Base-by-base conservation (phyloP, 805 yeast species). In the Myxozyma nipponensis region DNA sequence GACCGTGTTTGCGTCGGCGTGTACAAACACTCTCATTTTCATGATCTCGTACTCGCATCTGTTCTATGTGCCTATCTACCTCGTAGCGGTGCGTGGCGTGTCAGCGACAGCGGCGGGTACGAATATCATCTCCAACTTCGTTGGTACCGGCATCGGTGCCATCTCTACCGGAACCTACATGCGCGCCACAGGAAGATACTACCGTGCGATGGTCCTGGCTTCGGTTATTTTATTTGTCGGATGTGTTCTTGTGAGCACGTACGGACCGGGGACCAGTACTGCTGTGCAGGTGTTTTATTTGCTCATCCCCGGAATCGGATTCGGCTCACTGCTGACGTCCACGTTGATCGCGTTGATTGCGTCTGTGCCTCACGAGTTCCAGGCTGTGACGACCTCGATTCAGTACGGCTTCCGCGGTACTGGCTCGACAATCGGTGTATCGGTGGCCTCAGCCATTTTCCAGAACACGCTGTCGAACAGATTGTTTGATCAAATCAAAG, bases 341-440 rank as follows among this genome's bases (percentile, higher is more conserved):
- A 81, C 90, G 0, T 69, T 87, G 42, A 67, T 86, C 32, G 84
- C 95, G 0, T 73, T 87, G 67, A 84, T 87, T 47, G 82, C 93
- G 0, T 78, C 93, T 1, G 93, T 84, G 1, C 82, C 84, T 7
- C 66, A 72, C 21, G 74, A 77, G 46, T 77, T 74, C 62, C 95
- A 87, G 66, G 95, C 96, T 1, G 77, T 88, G 19, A 84, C 91
- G 2, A 89, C 96, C 0, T 86, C 95, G 0, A 85, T 90, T 50
- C 95, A 87, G 63, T 89, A 90, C 65, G 89, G 90, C 0, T 87
- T 85, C 71, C 75, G 95, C 62, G 83, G 91, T 7, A 82, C 89
- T 0, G 95, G 95, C 0, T 83, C 91, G n/a, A 84, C 93, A 0
- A 67, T 86, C 43, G 95, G 95, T 35, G 89, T 87, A 15, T 72